These are phyloP conservation scores for Aspergillus niger DNA, from an alignment of 2,329 filamentous ascomycete genomes.

Conservation along the genomic window DNA sequence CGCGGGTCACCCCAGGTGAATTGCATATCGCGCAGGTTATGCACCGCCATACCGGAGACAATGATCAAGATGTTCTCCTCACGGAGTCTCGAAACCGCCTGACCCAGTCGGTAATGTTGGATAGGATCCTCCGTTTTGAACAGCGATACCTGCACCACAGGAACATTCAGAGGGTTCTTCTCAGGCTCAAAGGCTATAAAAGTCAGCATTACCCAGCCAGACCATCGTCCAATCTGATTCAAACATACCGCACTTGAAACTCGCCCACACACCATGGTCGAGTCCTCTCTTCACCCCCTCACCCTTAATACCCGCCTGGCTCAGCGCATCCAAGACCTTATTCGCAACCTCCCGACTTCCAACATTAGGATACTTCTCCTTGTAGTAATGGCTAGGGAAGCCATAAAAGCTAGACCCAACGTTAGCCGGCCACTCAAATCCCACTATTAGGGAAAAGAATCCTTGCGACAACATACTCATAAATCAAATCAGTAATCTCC, in stretches of 20 bases:
- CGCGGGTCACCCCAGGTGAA: slow-evolving; percentile 48
- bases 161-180: slow-evolving; percentile 64
- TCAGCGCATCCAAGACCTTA: slow-evolving; percentile 59
- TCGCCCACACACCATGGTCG: slow-evolving; percentile 75
- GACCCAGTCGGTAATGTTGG: slow-evolving; percentile 68
- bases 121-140: slow-evolving; percentile 65
- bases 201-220: background rate
- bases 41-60: slow-evolving; percentile 73
- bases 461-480: slow-evolving; percentile 55
- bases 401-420: slow-evolving; percentile 61
- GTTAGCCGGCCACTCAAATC: background rate
- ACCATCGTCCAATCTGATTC: background rate
- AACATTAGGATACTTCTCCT: slow-evolving; percentile 65
- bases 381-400: slow-evolving; percentile 70
- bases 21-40: slow-evolving; percentile 63
- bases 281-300: slow-evolving; percentile 64
- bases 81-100: slow-evolving; percentile 65
- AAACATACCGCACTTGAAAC: slow-evolving; percentile 58
- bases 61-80: slow-evolving; percentile 70
- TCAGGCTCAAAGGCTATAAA: slow-evolving; percentile 60
- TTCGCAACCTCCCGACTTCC: slow-evolving; percentile 63
- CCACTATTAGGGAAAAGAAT: background rate
- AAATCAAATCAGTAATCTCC: slow-evolving; percentile 66
- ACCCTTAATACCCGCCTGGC: slow-evolving; percentile 60
- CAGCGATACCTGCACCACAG: slow-evolving; percentile 72